Percentiles rank a stretch among this genome's conserved stretches.
Evolutionary conservation across 495 filamentous ascomycete genomes (phyloP).

Genomic region (Penicillium malachiteum): DNA sequence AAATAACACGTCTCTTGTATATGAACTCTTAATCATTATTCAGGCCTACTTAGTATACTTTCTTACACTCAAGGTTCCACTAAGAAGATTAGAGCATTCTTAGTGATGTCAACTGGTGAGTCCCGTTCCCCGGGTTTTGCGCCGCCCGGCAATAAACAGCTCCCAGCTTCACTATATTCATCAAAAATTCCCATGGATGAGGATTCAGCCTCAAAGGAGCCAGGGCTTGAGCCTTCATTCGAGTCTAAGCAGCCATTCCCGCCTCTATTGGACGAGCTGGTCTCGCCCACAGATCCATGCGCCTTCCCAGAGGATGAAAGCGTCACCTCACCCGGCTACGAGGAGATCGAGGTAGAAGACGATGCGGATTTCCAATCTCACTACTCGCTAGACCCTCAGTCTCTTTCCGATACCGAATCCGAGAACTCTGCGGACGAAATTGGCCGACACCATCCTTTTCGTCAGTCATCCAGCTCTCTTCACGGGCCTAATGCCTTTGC

Average conservation of each 20-base stretch:
- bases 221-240: conserved; percentile 18
- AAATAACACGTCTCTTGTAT: too few species aligned
- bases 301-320: conserved; percentile 32
- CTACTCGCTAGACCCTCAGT: conserved; percentile 42
- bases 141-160: not conserved
- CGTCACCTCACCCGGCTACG: conserved; percentile 29
- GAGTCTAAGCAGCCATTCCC: conserved; percentile 44
- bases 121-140: not conserved
- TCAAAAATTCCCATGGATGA: not conserved
- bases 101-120: too few species aligned
- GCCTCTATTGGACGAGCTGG: conserved; percentile 34
- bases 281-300: conserved; percentile 23
- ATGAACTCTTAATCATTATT: too few species aligned
- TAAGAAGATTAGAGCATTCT: too few species aligned
- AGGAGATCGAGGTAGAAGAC: conserved; percentile 37
- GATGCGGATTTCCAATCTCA: conserved; percentile 51
- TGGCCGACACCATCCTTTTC: conserved; percentile 40
- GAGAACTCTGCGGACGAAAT: conserved; percentile 37
- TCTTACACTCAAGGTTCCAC: too few species aligned
- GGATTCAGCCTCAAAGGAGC: conserved; percentile 3
- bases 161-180: not conserved
- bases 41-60: not conserved
- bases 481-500: conserved; percentile 63
- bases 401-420: conserved; percentile 42
- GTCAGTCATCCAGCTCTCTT: conserved; percentile 43